Percentiles rank a stretch among this genome's conserved stretches.
Conservation (phyloP, 2,329 filamentous ascomycete genomes). For the Cordyceps fumosorosea region DNA sequence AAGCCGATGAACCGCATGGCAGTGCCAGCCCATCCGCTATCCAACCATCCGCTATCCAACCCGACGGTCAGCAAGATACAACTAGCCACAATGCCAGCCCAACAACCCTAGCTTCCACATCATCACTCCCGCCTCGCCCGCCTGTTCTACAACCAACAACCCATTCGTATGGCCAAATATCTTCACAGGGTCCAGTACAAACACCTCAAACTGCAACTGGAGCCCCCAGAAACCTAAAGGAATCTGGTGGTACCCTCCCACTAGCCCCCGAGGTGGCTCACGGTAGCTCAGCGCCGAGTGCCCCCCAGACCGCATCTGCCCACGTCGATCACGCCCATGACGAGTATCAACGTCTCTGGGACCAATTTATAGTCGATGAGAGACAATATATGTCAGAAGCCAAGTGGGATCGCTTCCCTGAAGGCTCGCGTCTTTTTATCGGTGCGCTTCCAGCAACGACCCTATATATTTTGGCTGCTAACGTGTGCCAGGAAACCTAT, state of each 20-base stretch:
- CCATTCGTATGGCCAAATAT: slow-evolving; percentile 32
- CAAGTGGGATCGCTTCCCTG: slow-evolving; percentile 74
- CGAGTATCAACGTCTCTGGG: slow-evolving; percentile 60
- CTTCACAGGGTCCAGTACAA: not conserved
- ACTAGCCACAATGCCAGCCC: slow-evolving; percentile 24
- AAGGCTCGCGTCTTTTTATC: slow-evolving; percentile 72
- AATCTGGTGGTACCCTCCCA: slow-evolving; percentile 26
- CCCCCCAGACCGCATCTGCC: slow-evolving; percentile 23
- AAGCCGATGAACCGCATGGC: slow-evolving; percentile 23
- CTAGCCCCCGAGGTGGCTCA: slow-evolving; percentile 24
- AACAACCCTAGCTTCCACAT: slow-evolving; percentile 29
- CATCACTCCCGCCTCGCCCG: slow-evolving; percentile 42
- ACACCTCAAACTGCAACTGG: slow-evolving; percentile 25
- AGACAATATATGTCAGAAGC: slow-evolving; percentile 69
- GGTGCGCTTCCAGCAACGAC: slow-evolving; percentile 45
- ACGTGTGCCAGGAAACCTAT: slow-evolving; percentile 66
- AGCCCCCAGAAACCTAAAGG: slow-evolving; percentile 26
- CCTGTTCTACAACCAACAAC: slow-evolving; percentile 33
- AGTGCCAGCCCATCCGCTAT: slow-evolving; percentile 14
- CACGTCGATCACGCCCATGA: slow-evolving; percentile 28
- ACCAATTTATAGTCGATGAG: slow-evolving; percentile 67
- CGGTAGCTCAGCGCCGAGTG: slow-evolving; percentile 19
- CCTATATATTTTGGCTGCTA: slow-evolving; percentile 22
- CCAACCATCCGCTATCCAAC: slow-evolving; percentile 17
- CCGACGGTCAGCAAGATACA: slow-evolving; percentile 21